Evolutionary conservation across 495 filamentous ascomycete species (phyloP).

Genomic region (Penicillium cosmopolitanum): DNA sequence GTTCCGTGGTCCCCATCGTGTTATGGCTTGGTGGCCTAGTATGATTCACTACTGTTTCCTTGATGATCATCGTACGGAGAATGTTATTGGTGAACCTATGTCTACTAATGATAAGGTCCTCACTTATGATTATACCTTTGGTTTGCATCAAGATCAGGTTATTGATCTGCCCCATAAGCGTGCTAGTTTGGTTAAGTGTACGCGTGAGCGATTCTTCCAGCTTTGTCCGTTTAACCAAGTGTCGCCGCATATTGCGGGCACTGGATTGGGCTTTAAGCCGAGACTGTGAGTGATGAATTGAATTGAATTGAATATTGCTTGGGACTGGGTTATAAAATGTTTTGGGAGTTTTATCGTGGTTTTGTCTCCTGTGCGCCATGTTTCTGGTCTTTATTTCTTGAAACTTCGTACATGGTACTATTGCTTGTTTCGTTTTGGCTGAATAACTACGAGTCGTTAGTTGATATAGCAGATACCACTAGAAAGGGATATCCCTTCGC

Average conservation of each 20-base stretch:
- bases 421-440: not conserved
- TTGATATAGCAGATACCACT: not conserved
- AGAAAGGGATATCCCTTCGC: not conserved
- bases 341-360: no score
- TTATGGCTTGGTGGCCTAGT: slow-evolving; percentile 67
- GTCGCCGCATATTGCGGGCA: slow-evolving; percentile 23
- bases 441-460: not conserved
- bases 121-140: slow-evolving; percentile 63
- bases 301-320: not conserved
- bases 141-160: slow-evolving; percentile 61
- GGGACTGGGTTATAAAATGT: not conserved
- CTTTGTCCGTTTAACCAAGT: slow-evolving; percentile 53
- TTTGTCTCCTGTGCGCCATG: not conserved
- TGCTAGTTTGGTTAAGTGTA: slow-evolving; percentile 56
- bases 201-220: slow-evolving; percentile 65
- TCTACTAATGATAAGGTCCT: slow-evolving; percentile 59
- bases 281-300: slow-evolving; percentile 12
- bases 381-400: not conserved
- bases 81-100: slow-evolving; percentile 65
- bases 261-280: slow-evolving; percentile 21
- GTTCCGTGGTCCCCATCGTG: slow-evolving; percentile 65
- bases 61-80: slow-evolving; percentile 63
- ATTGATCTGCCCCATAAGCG: slow-evolving; percentile 66
- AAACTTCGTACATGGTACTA: no score
- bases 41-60: slow-evolving; percentile 69